Conservation (phyloP, 495 filamentous ascomycete species). For the Penicillium waksmanii region DNA sequence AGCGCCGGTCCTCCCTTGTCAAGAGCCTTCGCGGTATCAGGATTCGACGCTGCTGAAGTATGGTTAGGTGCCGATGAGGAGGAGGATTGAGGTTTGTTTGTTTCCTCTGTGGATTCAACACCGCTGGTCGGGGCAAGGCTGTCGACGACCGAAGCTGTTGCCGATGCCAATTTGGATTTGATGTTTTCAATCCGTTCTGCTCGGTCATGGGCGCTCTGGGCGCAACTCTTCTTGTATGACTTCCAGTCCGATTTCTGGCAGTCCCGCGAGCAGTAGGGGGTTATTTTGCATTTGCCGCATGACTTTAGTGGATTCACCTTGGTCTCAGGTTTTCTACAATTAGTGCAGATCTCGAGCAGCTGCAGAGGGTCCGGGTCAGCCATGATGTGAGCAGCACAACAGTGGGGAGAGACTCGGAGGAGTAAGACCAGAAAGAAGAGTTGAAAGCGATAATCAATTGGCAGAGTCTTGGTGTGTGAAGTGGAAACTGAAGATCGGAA, state of each 20-base stretch:
- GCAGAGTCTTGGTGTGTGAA: too few species aligned
- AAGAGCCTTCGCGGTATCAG: neutral
- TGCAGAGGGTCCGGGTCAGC: neutral
- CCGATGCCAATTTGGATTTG: neutral
- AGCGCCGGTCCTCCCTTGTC: neutral
- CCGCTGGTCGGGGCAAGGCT: neutral
- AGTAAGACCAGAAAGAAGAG: too few species aligned
- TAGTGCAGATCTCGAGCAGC: neutral
- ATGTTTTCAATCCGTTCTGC: neutral
- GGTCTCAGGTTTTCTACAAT: neutral
- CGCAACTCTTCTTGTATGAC: constrained; percentile 43
- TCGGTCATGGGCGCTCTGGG: neutral
- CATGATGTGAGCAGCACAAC: neutral
- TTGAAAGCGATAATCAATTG: too few species aligned
- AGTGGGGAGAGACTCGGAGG: too few species aligned
- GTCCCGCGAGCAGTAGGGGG: constrained; percentile 48
- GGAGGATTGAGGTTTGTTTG: neutral
- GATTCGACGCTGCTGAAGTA: neutral
- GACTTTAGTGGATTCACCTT: neutral
- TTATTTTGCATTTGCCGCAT: constrained; percentile 44
- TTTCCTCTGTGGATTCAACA: neutral
- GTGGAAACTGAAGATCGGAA: too few species aligned
- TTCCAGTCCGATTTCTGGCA: constrained; percentile 53
- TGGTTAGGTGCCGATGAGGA: neutral
- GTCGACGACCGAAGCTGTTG: neutral